Base-by-base conservation (phyloP, 1,139 yeast genomes). In the Lodderomyces parapsilosis region DNA sequence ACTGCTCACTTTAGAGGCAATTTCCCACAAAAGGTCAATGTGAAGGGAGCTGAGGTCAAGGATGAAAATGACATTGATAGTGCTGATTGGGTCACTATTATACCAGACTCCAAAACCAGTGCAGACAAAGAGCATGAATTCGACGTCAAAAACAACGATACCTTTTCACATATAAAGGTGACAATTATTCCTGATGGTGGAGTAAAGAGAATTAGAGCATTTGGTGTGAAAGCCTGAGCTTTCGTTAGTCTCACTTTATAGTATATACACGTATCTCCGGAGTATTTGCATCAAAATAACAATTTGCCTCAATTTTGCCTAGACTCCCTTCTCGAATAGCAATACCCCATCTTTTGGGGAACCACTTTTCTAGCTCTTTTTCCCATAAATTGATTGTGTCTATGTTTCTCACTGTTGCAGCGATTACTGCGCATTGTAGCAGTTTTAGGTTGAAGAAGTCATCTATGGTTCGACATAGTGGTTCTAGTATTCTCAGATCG, bases 171-270 rank as follows among this genome's bases (percentile, higher is more conserved):
- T 58, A 87, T 89, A 27, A 79, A 83, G 58, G 62, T 91, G 52
- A 81, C 88, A 14, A 86, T 91, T 60, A 86, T 90, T 50, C 98
- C 98, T 24, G 98, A 91, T 58, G 98, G 98, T 42, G 98, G 98
- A 49, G 89, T 90, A 45, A 91, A 91, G 73, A 79, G 98, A 62
- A 67, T 91, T 36, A 78, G 96, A 53, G 93, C 89, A 24, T 78
- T 80, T 58, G 98, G 97, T 31, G 71, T 76, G 19, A 66, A 76
- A 43, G 57, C 46, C 11, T 43, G 33, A 41, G 15, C 14, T 10
- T 25, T n/a, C 14, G 4, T 15, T n/a, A 25, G 38, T 13, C 17
- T 3, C 9, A 20, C 8, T 23, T 36, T 19, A 39, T 39, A 25
- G 28, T 19, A 42, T 76, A 76, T 1, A 76, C 57, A 18, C 72